Evolutionary conservation across 78 protist genomes (phyloP).

Genomic region (Carpediemonas membranifera): DNA sequence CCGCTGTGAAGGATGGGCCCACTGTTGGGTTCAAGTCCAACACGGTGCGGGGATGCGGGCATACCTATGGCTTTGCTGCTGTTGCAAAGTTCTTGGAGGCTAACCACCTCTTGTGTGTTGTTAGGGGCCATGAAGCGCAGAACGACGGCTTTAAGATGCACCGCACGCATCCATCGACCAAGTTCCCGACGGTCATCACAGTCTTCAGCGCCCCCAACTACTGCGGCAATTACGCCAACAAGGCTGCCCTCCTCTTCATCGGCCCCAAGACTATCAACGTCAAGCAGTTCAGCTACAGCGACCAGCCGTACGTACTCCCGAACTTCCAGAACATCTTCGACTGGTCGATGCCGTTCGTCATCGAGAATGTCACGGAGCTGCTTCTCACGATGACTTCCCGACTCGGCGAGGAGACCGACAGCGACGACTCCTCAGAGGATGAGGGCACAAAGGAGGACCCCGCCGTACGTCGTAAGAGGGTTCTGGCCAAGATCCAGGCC

Average conservation of each 20-base stretch:
- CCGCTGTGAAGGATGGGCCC: constrained; percentile 37
- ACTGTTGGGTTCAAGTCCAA: constrained; percentile 26
- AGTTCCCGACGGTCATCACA: constrained; percentile 93
- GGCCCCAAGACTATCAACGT: constrained; percentile 34
- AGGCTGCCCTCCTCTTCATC: constrained; percentile 62
- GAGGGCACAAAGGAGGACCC: not conserved
- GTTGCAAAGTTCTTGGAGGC: constrained; percentile 68
- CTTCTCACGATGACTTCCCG: constrained; percentile 21
- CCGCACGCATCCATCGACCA: constrained; percentile 47
- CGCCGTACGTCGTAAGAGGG: too few species aligned
- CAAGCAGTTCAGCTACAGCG: constrained; percentile 74
- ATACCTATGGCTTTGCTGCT: constrained; percentile 35
- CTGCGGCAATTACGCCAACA: constrained; percentile 86
- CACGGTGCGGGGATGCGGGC: constrained; percentile 80
- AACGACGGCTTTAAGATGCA: constrained; percentile 65
- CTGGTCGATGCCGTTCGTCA: constrained; percentile 95
- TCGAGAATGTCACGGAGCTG: constrained; percentile 78
- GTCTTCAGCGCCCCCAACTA: constrained; percentile 96
- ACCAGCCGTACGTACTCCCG: constrained; percentile 95
- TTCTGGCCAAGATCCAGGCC: constrained; percentile 58
- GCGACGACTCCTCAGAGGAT: not conserved
- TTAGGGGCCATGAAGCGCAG: constrained; percentile 97
- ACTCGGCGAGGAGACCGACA: not conserved
- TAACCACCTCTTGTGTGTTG: constrained; percentile 74
- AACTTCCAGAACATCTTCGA: constrained; percentile 90